These are phyloP conservation scores for Helotiales sp. DNA, from an alignment of 2,329 filamentous ascomycete genomes.

Conservation along the genomic window DNA sequence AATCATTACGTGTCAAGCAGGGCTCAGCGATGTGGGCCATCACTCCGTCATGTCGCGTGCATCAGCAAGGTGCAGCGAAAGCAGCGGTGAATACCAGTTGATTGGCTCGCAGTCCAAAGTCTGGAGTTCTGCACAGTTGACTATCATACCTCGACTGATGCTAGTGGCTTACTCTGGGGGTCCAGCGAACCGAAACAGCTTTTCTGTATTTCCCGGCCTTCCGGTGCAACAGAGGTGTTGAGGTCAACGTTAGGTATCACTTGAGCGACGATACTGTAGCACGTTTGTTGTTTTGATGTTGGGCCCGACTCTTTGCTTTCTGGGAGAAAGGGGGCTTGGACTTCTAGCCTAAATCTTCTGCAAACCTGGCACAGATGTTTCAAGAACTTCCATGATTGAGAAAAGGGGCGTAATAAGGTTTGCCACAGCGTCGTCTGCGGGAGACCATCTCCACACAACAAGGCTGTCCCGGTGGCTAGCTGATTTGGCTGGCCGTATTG, in stretches of 20 bases:
- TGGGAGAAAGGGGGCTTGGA: neutral
- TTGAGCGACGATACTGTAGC: neutral
- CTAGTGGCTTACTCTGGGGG: conserved; percentile 11
- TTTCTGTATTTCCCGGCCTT: neutral
- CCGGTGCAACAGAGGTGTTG: conserved; percentile 2
- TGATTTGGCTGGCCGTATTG: neutral
- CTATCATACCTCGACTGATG: neutral
- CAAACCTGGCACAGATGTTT: conserved; percentile 4
- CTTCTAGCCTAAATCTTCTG: neutral
- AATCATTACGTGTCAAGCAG: conserved; percentile 18
- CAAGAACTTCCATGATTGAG: conserved; percentile 7
- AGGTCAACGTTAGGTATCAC: neutral
- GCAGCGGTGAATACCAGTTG: conserved; percentile 1
- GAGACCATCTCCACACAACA: neutral
- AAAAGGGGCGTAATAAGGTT: conserved; percentile 8
- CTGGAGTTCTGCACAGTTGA: neutral
- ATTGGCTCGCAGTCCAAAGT: neutral
- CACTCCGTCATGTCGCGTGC: conserved; percentile 12
- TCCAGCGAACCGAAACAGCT: conserved; percentile 4
- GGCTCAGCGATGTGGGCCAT: conserved; percentile 14
- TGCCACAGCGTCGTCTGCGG: neutral
- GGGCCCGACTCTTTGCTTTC: neutral
- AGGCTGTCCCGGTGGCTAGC: conserved; percentile 6
- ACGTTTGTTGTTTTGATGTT: neutral
- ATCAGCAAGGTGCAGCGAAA: conserved; percentile 19